These are phyloP conservation scores for Rhodamnia argentea DNA, from an alignment of 345 rosid species.

Conservation along the genomic window DNA sequence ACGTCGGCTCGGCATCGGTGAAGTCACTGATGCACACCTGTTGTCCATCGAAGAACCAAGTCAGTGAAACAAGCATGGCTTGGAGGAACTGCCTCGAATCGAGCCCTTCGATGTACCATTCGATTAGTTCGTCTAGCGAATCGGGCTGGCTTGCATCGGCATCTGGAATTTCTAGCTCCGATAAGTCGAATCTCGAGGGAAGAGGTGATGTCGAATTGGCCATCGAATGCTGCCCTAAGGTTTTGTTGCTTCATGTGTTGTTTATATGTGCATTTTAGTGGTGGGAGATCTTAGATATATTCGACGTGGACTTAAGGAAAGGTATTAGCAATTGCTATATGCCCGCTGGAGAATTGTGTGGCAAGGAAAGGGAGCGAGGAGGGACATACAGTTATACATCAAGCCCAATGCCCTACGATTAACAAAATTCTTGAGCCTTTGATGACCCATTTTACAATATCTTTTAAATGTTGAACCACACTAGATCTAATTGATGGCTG, in stretches of 20 bases:
- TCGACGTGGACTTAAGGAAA: not conserved
- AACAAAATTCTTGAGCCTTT: not conserved
- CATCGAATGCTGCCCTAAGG: not conserved
- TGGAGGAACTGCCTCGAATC: slow-evolving; percentile 6
- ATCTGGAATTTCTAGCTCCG: not conserved
- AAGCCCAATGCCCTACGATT: not conserved
- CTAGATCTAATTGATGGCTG: not conserved
- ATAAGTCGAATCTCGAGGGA: not conserved
- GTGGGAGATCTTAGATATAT: not conserved
- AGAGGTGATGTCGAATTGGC: slow-evolving; percentile 1
- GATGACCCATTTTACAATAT: not conserved
- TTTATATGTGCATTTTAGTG: not conserved
- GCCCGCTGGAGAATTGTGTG: not conserved
- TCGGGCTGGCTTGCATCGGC: not conserved
- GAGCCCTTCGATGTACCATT: not conserved
- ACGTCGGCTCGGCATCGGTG: slow-evolving; percentile 3
- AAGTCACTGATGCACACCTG: slow-evolving; percentile 7
- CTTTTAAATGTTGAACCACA: not conserved
- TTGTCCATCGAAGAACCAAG: slow-evolving; percentile 13
- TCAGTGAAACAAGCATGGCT: slow-evolving; percentile 5
- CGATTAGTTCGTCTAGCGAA: not conserved
- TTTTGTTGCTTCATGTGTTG: not conserved
- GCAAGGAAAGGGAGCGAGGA: too few relatives aligned
- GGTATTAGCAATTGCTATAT: not conserved
- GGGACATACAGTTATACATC: too few relatives aligned